phyloP scores from a whole-genome alignment of 2,329 filamentous ascomycete species.

The Xylariales sp. region DNA sequence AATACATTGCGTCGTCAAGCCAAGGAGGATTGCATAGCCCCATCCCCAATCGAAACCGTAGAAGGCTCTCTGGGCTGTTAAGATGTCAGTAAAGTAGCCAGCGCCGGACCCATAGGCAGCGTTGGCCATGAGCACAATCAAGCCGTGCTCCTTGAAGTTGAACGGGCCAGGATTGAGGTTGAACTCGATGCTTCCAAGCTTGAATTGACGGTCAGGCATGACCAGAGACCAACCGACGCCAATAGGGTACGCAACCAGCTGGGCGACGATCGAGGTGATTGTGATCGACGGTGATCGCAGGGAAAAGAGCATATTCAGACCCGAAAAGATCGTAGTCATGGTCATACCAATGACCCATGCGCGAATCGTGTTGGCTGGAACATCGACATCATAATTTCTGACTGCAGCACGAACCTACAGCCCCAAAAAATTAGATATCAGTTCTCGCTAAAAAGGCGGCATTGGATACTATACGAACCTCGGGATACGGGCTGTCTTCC shows the following conservation, averaged over 20 bases:
- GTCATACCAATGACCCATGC: conserved; percentile 60
- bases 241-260: conserved; percentile 55
- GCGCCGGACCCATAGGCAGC: conserved; percentile 43
- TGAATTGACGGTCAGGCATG: neutral
- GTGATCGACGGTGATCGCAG: conserved; percentile 54
- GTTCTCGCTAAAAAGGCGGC: too few relatives aligned
- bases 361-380: conserved; percentile 59
- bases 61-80: conserved; percentile 39
- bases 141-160: conserved; percentile 44
- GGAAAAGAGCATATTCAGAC: conserved; percentile 57
- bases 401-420: conserved; percentile 51
- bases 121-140: conserved; percentile 42
- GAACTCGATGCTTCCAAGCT: neutral
- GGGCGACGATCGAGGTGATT: conserved; percentile 59
- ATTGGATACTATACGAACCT: conserved; percentile 46
- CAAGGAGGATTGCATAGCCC: conserved; percentile 55
- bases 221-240: conserved; percentile 18
- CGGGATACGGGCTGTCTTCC: conserved; percentile 64
- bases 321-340: conserved; percentile 56
- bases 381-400: conserved; percentile 43
- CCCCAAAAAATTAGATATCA: too few relatives aligned
- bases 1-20: conserved; percentile 57
- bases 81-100: conserved; percentile 29
- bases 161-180: conserved; percentile 36
- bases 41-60: conserved; percentile 50